Evolutionary conservation across 2,329 filamentous ascomycete species (phyloP).

Genomic region (Stemphylium beticola): DNA sequence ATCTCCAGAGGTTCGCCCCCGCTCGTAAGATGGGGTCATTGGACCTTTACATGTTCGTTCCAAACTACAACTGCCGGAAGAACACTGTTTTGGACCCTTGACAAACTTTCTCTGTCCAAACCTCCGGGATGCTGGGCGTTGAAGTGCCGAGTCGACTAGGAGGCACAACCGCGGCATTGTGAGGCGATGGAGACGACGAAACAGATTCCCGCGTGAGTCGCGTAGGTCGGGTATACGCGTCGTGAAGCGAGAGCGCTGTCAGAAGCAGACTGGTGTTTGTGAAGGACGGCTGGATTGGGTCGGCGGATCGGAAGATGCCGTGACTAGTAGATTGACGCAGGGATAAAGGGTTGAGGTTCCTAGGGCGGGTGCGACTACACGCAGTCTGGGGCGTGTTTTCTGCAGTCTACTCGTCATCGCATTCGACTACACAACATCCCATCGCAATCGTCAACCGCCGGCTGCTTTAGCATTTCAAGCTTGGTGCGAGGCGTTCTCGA

Average conservation of each 20-base stretch:
- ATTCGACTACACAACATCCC: background rate
- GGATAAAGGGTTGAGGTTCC: background rate
- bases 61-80: background rate
- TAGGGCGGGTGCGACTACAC: background rate
- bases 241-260: background rate
- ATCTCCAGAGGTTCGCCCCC: background rate
- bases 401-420: background rate
- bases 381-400: too few species aligned
- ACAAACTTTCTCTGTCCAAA: background rate
- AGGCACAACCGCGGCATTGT: background rate
- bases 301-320: background rate
- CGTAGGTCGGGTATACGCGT: background rate
- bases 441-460: too few species aligned
- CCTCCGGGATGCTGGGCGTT: background rate
- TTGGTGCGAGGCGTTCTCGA: background rate
- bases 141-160: background rate
- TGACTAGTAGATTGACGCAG: background rate
- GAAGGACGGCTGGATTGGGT: background rate
- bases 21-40: background rate
- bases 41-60: background rate
- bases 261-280: constrained; percentile 1
- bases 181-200: background rate
- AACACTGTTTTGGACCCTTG: background rate
- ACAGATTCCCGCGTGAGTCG: too few species aligned
- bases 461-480: background rate